Conservation (phyloP, 2,329 filamentous ascomycete genomes). For the Aspergillus sp. region DNA sequence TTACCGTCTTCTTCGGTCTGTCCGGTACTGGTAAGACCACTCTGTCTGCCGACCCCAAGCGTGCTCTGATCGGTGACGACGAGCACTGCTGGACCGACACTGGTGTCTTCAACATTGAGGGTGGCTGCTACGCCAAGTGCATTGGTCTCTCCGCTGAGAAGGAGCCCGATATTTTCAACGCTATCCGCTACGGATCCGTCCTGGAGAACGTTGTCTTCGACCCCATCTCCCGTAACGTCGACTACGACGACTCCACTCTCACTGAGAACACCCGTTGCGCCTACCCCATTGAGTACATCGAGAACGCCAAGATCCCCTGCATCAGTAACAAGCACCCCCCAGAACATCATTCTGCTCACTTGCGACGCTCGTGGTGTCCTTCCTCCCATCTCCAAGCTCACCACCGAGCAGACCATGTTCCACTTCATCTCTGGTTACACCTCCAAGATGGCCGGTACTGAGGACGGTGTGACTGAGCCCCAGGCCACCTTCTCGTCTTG, state of each 20-base stretch:
- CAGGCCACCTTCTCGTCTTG: conserved; percentile 98
- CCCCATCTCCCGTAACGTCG: conserved; percentile 78
- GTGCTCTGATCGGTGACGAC: conserved; percentile 92
- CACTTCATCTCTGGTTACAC: conserved; percentile 99
- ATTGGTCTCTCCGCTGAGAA: conserved; percentile 97
- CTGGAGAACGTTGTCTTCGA: conserved; percentile 99
- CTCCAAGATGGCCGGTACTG: conserved; percentile 99
- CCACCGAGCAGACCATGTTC: conserved; percentile 96
- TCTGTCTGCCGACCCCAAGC: conserved; percentile 93
- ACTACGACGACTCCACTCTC: conserved; percentile 91
- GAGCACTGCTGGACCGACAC: conserved; percentile 99
- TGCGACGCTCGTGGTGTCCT: conserved; percentile 97
- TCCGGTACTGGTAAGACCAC: conserved; percentile 99
- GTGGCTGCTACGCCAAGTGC: conserved; percentile 98
- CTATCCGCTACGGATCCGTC: conserved; percentile 94
- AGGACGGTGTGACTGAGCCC: conserved; percentile 93
- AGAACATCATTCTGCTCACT: conserved; percentile 96
- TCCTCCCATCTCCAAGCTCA: conserved; percentile 95
- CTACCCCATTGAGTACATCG: conserved; percentile 98
- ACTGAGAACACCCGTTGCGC: conserved; percentile 98
- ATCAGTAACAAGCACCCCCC: conserved; percentile 81
- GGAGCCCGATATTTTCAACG: conserved; percentile 95
- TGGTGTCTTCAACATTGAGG: conserved; percentile 99
- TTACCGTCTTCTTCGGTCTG: conserved; percentile 98
- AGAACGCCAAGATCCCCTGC: conserved; percentile 98